Evolutionary conservation across 2,329 filamentous ascomycete species (phyloP), one percentile per base, ranked within the genome.

Genomic region (Fusarium sp.): DNA sequence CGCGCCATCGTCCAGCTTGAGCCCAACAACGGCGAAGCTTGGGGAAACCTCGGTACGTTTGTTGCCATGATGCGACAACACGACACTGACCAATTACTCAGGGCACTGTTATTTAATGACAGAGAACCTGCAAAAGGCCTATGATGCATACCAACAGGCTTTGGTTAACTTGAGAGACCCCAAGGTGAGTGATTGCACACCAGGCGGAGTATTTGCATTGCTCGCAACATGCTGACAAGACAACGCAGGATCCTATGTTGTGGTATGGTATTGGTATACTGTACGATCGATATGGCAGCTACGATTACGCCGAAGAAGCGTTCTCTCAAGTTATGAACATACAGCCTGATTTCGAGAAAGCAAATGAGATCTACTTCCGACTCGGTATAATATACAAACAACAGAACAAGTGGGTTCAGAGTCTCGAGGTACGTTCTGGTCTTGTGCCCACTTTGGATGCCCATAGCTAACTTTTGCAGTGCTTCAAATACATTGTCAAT

Each of bases 321-420:
- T 98, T 98, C 81, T 98, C 96, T 5, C 94, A 98, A 80, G 96
- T 99, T 72, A 98, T 99, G 96, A 93, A 94, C 77, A 98, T 99
- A 92, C 93, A 98, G 79, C 96, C 96, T 9, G 92, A 95, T 77
- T 98, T 98, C 77, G 96, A 99, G 80, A 99, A 99, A 88, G 95
- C 96, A 65, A 98, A 98, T 80, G 96, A 99, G 82, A 98, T 99
- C 61, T 99, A 98, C 83, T 99, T 99, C 84, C 91, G 96, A 35
- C 89, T 99, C 14, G 96, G 96, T n/a, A 99, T 99, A 85, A 98
- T 99, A 75, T 98, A 98, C 87, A 99, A 99, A 83, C 96, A 98
- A 80, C 96, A 98, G 81, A 92, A 95, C 71, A 98, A 98, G 82
- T 99, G 95, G 81, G 87, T 88, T 59, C 93, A 97, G 80, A 98